Base-by-base conservation (phyloP, 805 yeast genomes). In the Yamadazyma sp. region DNA sequence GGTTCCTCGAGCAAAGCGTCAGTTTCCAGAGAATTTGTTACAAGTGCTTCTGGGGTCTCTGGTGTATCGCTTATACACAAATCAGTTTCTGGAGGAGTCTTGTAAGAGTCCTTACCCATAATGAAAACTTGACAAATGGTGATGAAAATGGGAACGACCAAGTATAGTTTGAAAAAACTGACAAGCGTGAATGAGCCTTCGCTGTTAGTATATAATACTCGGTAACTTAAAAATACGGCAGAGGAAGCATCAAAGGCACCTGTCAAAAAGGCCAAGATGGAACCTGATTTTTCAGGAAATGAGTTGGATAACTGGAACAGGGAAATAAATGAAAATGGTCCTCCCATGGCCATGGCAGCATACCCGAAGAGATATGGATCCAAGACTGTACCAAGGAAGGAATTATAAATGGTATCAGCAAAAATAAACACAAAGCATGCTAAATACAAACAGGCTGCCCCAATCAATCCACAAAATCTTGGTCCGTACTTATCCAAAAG, bases 221-320 rank as follows among this genome's bases (percentile, higher is more conserved):
- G 67, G 59, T 75, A 76, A 32, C 73, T 32, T 50, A 76, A 59
- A 49, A 76, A 76, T 12, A 76, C 68, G 1, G 80, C 80, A 6
- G 77, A 71, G 3, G 80, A 74, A 7, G 81, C 73, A 55, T 76
- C 82, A 44, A 76, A 76, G 0, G 82, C 80, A 12, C 82, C 81
- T 1, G 80, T 75, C 39, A 76, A 53, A 28, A 76, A 57, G 15
- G 80, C 80, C 47, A 76, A 60, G 14, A 76, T 64, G 10, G 73
- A 56, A 6, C 82, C 82, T 13, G 77, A 70, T 35, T 66, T 67
- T 34, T 65, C 60, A 2, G 82, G 82, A 54, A 76, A 76, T 3
- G 80, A 64, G 49, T 76, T 76, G 16, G 80, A 74, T 40, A 76
- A 63, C 53, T 76, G 81, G 58, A 76, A 76, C 5, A 75, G 69